Evolutionary conservation across 352 stramenopile genomes (phyloP).

Genomic region (Pythium folliculosum): DNA sequence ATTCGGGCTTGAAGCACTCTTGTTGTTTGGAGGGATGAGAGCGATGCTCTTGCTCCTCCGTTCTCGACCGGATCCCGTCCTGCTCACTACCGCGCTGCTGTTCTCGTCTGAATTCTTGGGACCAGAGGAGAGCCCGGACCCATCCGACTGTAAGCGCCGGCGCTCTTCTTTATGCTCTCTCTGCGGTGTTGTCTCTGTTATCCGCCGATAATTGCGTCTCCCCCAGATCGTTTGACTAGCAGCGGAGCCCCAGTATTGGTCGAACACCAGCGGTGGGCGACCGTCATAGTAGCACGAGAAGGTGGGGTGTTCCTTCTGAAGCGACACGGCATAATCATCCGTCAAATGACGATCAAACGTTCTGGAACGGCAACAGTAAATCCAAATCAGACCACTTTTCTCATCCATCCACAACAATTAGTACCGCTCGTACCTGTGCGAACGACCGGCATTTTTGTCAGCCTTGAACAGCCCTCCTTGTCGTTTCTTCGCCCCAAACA

Average conservation of each 20-base stretch:
- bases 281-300: constrained; percentile 67
- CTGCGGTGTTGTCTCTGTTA: constrained; percentile 31
- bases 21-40: constrained; percentile 43
- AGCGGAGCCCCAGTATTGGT: constrained; percentile 70
- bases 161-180: constrained; percentile 44
- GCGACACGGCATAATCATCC: constrained; percentile 51
- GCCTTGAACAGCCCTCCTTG: constrained; percentile 59
- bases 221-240: constrained; percentile 66
- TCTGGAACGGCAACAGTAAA: constrained; percentile 25
- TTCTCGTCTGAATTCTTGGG: constrained; percentile 23
- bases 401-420: neutral
- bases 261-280: constrained; percentile 32
- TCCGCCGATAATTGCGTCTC: constrained; percentile 43
- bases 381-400: neutral
- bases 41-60: constrained; percentile 75
- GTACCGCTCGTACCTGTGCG: constrained; percentile 41
- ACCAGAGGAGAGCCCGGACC: constrained; percentile 22
- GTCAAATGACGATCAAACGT: constrained; percentile 74
- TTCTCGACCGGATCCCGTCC: constrained; percentile 17
- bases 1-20: constrained; percentile 28
- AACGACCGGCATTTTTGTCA: constrained; percentile 52
- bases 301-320: constrained; percentile 62
- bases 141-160: constrained; percentile 43
- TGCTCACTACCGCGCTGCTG: constrained; percentile 4
- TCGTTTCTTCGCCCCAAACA: constrained; percentile 64